phyloP scores from a whole-genome alignment of 345 rosid genomes.

The Euclidium syriacum region DNA sequence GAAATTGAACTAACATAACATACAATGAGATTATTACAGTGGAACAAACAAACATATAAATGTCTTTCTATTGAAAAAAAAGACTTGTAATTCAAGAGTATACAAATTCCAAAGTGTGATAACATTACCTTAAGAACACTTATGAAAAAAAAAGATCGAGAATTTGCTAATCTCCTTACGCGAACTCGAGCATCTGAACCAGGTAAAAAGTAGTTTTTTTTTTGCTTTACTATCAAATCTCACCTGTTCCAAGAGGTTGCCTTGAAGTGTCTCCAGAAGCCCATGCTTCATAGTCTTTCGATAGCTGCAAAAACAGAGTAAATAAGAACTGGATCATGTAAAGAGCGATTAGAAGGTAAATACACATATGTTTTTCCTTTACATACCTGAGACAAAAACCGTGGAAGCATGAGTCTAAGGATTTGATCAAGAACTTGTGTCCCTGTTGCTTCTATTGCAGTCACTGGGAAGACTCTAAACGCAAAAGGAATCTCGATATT shows the following conservation, averaged over 20 bases:
- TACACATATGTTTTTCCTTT: background rate
- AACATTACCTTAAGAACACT: background rate
- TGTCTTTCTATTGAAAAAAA: slow-evolving; percentile 12
- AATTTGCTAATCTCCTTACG: background rate
- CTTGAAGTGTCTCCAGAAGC: slow-evolving; percentile 82
- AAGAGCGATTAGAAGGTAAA: background rate
- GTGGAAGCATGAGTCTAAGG: slow-evolving; percentile 81
- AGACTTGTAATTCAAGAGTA: background rate
- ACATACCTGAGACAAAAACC: slow-evolving; percentile 87
- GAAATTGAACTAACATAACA: background rate
- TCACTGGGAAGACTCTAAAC: slow-evolving; percentile 61
- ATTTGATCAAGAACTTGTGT: slow-evolving; percentile 75
- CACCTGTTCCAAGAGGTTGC: slow-evolving; percentile 87
- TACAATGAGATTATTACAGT: background rate
- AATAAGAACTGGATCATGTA: too few species aligned
- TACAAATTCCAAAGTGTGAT: slow-evolving; percentile 3
- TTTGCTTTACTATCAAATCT: slow-evolving; percentile 45
- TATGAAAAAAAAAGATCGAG: background rate
- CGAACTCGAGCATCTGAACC: background rate
- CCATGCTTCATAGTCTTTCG: slow-evolving; percentile 89
- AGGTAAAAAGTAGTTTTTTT: slow-evolving; percentile 6
- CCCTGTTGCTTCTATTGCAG: slow-evolving; percentile 76
- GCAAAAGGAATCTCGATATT: slow-evolving; percentile 78
- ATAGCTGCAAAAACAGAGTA: slow-evolving; percentile 45
- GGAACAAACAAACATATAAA: slow-evolving; percentile 9